A percentile compares a stretch with the other conserved stretches of the same genome.
These are phyloP conservation scores for Psilocybe cyanescens DNA, from an alignment of 768 basidiomycete species.

Conservation along the genomic window DNA sequence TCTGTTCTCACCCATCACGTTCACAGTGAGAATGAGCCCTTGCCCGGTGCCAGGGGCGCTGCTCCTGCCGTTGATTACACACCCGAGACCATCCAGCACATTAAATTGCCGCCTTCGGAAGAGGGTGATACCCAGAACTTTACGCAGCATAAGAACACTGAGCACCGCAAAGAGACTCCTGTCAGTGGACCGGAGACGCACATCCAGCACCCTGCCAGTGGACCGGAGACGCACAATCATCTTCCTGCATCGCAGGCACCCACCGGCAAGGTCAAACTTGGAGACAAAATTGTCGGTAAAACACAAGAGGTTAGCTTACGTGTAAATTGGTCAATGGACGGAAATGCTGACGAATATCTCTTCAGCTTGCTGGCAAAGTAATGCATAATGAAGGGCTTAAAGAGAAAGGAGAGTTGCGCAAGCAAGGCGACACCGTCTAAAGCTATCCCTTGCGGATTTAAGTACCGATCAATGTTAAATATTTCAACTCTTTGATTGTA, in stretches of 20 bases:
- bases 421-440: not conserved
- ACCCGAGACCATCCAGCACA: constrained; percentile 39
- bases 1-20: constrained; percentile 31
- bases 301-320: constrained; percentile 49
- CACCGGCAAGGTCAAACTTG: constrained; percentile 42
- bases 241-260: constrained; percentile 3
- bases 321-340: not conserved
- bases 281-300: constrained; percentile 64
- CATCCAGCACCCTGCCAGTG: no score
- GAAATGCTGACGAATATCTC: not conserved
- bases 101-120: constrained; percentile 20
- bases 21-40: constrained; percentile 51
- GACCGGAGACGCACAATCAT: not conserved
- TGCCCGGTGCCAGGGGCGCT: constrained; percentile 43
- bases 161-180: not conserved
- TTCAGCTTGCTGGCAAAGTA: constrained; percentile 2
- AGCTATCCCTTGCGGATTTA: no score
- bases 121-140: constrained; percentile 16
- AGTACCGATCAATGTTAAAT: no score
- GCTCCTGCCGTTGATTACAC: constrained; percentile 39
- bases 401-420: constrained; percentile 3
- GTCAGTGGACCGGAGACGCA: not conserved
- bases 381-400: constrained; percentile 1
- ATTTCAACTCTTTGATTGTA: no score
- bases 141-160: not conserved